A percentile compares a stretch with the other conserved stretches of the same genome.
These are phyloP conservation scores for Hypoxylon fuscum DNA, from an alignment of 495 filamentous ascomycete genomes.

Conservation along the genomic window DNA sequence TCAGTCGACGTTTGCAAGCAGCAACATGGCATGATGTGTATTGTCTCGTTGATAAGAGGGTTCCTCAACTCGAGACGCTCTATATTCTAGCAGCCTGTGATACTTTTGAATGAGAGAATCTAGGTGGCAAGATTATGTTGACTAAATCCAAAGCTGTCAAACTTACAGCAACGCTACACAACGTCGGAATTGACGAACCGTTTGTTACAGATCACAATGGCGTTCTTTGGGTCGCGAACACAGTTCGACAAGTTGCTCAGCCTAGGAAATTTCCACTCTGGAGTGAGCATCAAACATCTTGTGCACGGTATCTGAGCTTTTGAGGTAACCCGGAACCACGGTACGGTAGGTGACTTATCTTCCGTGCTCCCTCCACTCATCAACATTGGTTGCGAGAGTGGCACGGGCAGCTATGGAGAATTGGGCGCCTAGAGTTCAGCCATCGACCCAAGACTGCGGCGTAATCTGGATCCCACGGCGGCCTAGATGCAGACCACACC, in stretches of 20 bases:
- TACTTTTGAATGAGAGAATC: not conserved
- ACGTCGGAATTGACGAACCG: constrained; percentile 39
- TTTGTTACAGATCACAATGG: constrained; percentile 39
- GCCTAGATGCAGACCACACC: constrained; percentile 40
- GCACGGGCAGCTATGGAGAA: constrained; percentile 23
- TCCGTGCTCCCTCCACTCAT: constrained; percentile 34
- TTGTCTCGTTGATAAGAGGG: constrained; percentile 7
- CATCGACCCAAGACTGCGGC: constrained; percentile 47
- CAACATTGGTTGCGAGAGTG: constrained; percentile 34
- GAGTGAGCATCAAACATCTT: constrained; percentile 5
- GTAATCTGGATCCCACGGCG: constrained; percentile 45
- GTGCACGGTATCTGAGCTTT: not conserved
- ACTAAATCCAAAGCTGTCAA: constrained; percentile 39
- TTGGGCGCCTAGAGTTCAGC: constrained; percentile 35
- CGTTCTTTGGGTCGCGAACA: constrained; percentile 12
- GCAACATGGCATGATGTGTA: constrained; percentile 1
- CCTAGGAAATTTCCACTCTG: not conserved
- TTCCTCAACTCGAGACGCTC: not conserved
- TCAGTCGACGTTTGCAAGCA: constrained; percentile 10
- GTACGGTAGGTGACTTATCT: constrained; percentile 30
- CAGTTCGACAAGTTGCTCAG: constrained; percentile 4
- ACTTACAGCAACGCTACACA: constrained; percentile 44
- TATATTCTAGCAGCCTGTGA: not conserved
- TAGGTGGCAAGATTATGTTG: constrained; percentile 5
- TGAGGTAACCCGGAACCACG: constrained; percentile 38